Base-by-base conservation (phyloP, 352 stramenopile genomes). In the Aphanomyces stellatus region DNA sequence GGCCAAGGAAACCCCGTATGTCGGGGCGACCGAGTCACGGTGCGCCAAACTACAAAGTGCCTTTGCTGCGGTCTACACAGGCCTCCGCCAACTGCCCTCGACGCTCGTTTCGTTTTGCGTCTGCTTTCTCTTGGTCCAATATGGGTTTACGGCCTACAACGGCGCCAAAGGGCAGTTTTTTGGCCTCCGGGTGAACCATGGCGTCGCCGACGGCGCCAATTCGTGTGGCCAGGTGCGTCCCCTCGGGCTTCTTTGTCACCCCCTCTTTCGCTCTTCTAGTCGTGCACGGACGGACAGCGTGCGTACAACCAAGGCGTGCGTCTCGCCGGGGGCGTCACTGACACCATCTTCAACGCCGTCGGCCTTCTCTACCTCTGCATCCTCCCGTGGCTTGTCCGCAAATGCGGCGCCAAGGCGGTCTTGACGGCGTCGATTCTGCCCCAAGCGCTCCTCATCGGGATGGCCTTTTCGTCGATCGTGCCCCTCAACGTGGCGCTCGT, bases 391-490 rank as follows among this genome's bases (percentile, higher is more conserved):
- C 51, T 87, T 7, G 77, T 87, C 10, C 68, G 62, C 2, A 69
- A 63, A 10, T 73, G 71, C 51, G 78, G 78, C 22, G 77, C 69
- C 55, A 76, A 83, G 69, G 62, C 62, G 31, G 62, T 79, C 11
- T 48, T 76, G 28, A 83, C 74, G 11, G 15, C 78, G 8, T 59
- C 71, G 22, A 76, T 72, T 15, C 64, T 87, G 30, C 79, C 81
- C n/a, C 81, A 88, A 72, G 73, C 73, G 27, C 55, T 88, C 30
- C 53, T 89, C 4, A 85, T 85, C 55, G 63, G 69, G 42, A 82
- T 89, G 77, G 81, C 81, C 11, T 87, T 77, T 68, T 76, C 65
- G 6, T 74, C 78, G 40, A 79, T 49, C 55, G 67, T 13, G 74
- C 70, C 65, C 65, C 62, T 19, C 53, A 65, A 27, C 68, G 64